phyloP scores from a whole-genome alignment of 768 basidiomycete species.

The Lactarius hengduanensis region DNA sequence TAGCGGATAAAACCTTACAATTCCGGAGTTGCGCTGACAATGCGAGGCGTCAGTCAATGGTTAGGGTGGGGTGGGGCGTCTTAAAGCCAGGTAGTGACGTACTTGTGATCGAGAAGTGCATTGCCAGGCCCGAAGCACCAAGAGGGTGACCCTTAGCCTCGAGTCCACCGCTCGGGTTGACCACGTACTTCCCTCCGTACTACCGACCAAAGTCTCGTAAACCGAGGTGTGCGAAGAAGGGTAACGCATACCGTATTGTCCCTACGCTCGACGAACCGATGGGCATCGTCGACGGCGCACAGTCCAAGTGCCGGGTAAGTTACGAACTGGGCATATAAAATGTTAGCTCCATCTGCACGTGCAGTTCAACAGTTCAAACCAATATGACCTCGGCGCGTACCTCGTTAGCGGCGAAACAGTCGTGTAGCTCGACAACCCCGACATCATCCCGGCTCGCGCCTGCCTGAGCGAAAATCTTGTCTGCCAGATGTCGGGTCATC shows the following conservation, averaged over 20 bases:
- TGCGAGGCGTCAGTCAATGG: too few relatives aligned
- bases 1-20: constrained; percentile 42
- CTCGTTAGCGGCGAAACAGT: constrained; percentile 84
- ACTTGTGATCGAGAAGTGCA: constrained; percentile 88
- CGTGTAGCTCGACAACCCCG: constrained; percentile 83
- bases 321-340: constrained; percentile 53
- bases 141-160: constrained; percentile 87
- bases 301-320: constrained; percentile 81
- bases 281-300: constrained; percentile 62
- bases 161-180: constrained; percentile 83
- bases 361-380: neutral
- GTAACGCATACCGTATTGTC: constrained; percentile 67
- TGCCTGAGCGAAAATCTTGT: constrained; percentile 68
- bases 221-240: neutral
- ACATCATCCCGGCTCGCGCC: constrained; percentile 69
- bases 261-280: constrained; percentile 67
- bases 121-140: constrained; percentile 78
- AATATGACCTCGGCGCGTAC: constrained; percentile 37
- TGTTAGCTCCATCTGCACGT: neutral
- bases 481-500: constrained; percentile 72
- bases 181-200: constrained; percentile 83
- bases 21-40: constrained; percentile 67
- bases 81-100: constrained; percentile 30
- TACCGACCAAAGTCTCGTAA: constrained; percentile 32
- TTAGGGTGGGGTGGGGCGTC: too few relatives aligned